phyloP scores from a whole-genome alignment of 176 grass and related monocot genomes.

The Pharus latifolius region DNA sequence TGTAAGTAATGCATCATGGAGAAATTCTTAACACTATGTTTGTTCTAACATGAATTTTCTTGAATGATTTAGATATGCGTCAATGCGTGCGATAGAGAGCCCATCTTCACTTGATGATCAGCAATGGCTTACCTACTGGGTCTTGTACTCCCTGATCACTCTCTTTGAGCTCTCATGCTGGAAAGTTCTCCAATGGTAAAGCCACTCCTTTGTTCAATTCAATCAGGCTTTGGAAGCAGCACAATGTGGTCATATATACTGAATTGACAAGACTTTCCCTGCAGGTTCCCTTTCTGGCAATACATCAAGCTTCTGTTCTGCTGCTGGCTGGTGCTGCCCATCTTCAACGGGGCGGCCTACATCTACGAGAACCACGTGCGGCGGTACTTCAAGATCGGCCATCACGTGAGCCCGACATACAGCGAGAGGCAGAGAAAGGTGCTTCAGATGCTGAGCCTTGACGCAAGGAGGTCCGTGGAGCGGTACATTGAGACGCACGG shows the following conservation, averaged over 20 bases:
- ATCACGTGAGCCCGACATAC: slow-evolving; percentile 55
- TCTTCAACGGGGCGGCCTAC: slow-evolving; percentile 95
- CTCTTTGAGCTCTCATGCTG: slow-evolving; percentile 88
- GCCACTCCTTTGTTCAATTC: background rate
- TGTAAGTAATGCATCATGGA: slow-evolving; percentile 48
- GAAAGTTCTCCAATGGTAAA: slow-evolving; percentile 74
- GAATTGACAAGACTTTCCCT: no score
- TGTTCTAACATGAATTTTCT: background rate
- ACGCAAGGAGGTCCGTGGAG: slow-evolving; percentile 75
- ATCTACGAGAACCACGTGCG: slow-evolving; percentile 75
- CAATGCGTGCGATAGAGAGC: slow-evolving; percentile 92
- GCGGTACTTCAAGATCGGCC: slow-evolving; percentile 78
- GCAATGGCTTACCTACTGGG: slow-evolving; percentile 99
- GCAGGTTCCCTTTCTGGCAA: slow-evolving; percentile 82
- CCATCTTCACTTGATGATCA: slow-evolving; percentile 84
- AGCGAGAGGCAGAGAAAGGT: slow-evolving; percentile 56
- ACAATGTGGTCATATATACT: no score
- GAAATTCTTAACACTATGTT: background rate
- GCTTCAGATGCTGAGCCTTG: slow-evolving; percentile 91
- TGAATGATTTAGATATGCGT: slow-evolving; percentile 57
- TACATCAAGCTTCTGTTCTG: slow-evolving; percentile 92
- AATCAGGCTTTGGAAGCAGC: background rate
- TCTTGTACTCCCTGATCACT: slow-evolving; percentile 84
- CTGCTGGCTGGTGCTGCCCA: slow-evolving; percentile 90
- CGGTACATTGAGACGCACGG: slow-evolving; percentile 69